Evolutionary conservation across 768 basidiomycete species (phyloP).

Genomic region (Rhodotorula graminis): DNA sequence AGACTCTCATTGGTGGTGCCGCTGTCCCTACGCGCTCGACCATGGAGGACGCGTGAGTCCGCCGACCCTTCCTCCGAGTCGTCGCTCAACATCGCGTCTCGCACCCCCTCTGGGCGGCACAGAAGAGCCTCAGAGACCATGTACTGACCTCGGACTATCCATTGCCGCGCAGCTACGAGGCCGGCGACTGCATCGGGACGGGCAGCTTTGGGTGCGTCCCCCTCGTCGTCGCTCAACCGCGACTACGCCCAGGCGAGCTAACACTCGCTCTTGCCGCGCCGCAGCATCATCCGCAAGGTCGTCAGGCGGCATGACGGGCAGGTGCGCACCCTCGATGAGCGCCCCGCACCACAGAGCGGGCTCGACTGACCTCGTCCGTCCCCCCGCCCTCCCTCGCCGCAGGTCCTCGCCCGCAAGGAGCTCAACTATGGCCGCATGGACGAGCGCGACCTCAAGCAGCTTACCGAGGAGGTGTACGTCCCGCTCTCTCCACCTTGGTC

Average conservation of each 20-base stretch:
- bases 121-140: not conserved
- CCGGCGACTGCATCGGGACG: conserved; percentile 88
- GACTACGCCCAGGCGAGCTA: not conserved
- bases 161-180: conserved; percentile 58
- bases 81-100: not conserved
- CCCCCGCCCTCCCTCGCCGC: not conserved
- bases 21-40: conserved; percentile 19
- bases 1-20: conserved; percentile 37
- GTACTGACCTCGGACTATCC: not conserved
- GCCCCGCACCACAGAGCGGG: conserved; percentile 5
- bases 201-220: conserved; percentile 71
- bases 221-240: not conserved
- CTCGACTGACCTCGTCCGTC: not conserved
- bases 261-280: not conserved
- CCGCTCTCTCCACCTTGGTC: not conserved
- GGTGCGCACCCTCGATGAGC: conserved; percentile 7
- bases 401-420: conserved; percentile 56
- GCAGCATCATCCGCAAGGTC: conserved; percentile 81
- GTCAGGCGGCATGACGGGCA: conserved; percentile 44
- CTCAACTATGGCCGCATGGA: conserved; percentile 97
- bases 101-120: not conserved
- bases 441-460: conserved; percentile 91
- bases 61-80: too few relatives aligned
- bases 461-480: conserved; percentile 93
- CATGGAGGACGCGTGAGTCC: conserved; percentile 28